phyloP scores from a whole-genome alignment of 192 early-diverging fungal species.

The Jimgerdemannia flammicorona region DNA sequence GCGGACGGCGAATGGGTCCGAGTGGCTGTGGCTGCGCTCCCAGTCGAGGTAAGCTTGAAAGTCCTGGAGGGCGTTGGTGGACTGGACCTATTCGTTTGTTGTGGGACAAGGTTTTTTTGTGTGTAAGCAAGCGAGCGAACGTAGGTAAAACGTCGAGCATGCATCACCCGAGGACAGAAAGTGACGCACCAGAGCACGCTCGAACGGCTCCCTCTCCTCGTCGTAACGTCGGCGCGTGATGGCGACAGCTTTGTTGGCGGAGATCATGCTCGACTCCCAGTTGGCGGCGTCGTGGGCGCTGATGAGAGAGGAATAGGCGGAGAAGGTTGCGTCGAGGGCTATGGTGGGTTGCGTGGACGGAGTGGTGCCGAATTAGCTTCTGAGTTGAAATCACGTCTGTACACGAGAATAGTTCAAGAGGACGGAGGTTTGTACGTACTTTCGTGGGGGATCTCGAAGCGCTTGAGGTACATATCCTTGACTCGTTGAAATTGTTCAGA shows the following conservation, averaged over 20 bases:
- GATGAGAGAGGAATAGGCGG: slow-evolving; percentile 60
- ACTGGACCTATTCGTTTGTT: slow-evolving; percentile 6
- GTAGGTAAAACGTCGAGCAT: background rate
- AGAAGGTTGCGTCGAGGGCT: slow-evolving; percentile 60
- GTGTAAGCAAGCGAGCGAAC: slow-evolving; percentile 9
- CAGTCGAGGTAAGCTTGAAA: slow-evolving; percentile 56
- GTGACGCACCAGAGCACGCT: slow-evolving; percentile 47
- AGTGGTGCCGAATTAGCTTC: too few relatives aligned
- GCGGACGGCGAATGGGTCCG: slow-evolving; percentile 27
- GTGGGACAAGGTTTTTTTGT: background rate
- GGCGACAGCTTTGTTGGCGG: slow-evolving; percentile 37
- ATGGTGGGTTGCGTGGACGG: background rate
- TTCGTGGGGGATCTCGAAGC: slow-evolving; percentile 40
- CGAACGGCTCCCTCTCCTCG: slow-evolving; percentile 43
- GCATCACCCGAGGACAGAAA: background rate
- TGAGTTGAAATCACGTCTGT: too few relatives aligned
- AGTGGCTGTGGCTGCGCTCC: slow-evolving; percentile 34
- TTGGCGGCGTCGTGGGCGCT: slow-evolving; percentile 39
- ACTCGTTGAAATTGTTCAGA: slow-evolving; percentile 17
- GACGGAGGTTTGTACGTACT: slow-evolving; percentile 18
- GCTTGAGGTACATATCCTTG: slow-evolving; percentile 34
- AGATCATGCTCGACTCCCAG: slow-evolving; percentile 55
- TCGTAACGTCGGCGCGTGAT: slow-evolving; percentile 32
- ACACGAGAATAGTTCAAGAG: slow-evolving; percentile 7
- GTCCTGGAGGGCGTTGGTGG: slow-evolving; percentile 30